Evolutionary conservation across 257 asterid species (phyloP).

Genomic region (Buddleja alternifolia): DNA sequence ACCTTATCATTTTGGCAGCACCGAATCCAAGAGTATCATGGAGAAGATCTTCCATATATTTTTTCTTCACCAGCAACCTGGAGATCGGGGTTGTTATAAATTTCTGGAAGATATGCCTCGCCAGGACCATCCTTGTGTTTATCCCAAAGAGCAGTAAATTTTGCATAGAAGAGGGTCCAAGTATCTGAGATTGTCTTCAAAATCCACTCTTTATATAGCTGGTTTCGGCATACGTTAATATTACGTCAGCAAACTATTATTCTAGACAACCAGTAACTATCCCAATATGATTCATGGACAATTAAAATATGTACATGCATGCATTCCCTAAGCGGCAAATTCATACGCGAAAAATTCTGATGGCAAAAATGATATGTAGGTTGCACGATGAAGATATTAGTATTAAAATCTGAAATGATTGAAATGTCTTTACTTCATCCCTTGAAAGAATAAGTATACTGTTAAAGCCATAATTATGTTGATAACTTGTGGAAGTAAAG

Average conservation of each 20-base stretch:
- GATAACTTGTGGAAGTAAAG: too few relatives aligned
- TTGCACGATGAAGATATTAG: neutral
- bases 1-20: slow-evolving; percentile 98
- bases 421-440: neutral
- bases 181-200: slow-evolving; percentile 78
- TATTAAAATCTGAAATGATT: neutral
- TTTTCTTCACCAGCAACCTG: slow-evolving; percentile 57
- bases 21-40: slow-evolving; percentile 93
- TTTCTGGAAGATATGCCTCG: slow-evolving; percentile 89
- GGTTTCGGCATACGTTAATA: slow-evolving; percentile 22
- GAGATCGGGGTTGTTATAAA: slow-evolving; percentile 71
- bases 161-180: slow-evolving; percentile 80
- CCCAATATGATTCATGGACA: neutral
- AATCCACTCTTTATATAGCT: slow-evolving; percentile 84
- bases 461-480: too few relatives aligned
- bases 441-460: too few relatives aligned
- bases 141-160: slow-evolving; percentile 90
- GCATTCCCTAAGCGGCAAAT: neutral
- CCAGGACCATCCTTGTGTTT: slow-evolving; percentile 88
- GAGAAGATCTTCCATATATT: slow-evolving; percentile 75
- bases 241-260: neutral
- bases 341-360: neutral
- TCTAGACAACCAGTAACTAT: neutral
- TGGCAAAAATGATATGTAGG: neutral
- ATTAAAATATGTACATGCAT: neutral